Percentiles rank a stretch among this genome's conserved stretches.
Conservation (phyloP, 768 basidiomycete species). For the Dentipellis sp. region DNA sequence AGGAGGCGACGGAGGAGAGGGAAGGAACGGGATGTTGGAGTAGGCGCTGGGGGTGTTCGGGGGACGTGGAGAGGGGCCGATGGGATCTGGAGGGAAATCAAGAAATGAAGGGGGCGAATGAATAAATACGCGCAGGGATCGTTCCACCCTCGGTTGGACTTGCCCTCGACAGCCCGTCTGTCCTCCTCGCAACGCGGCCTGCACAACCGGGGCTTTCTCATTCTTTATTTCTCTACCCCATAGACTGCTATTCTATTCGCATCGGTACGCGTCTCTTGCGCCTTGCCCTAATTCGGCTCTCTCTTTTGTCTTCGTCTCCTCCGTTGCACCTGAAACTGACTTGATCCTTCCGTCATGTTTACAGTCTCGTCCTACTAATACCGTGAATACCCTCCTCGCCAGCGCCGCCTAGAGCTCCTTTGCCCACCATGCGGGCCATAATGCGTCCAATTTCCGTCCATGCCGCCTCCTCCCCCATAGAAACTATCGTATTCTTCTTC, state of each 20-base stretch:
- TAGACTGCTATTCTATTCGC: background rate
- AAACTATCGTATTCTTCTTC: slow-evolving; percentile 86
- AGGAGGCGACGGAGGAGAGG: background rate
- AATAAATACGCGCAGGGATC: background rate
- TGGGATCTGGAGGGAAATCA: background rate
- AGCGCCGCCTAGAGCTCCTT: background rate
- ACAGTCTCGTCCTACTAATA: slow-evolving; percentile 3
- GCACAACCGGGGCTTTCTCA: background rate
- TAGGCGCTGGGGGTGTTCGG: background rate
- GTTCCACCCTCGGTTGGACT: background rate
- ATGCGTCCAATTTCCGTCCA: slow-evolving; percentile 62
- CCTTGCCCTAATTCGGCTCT: background rate
- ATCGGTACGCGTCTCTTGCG: background rate
- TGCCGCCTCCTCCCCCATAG: slow-evolving; percentile 71
- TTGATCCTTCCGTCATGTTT: background rate
- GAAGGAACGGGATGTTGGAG: background rate
- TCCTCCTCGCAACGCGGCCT: background rate
- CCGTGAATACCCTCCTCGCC: background rate
- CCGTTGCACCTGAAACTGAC: background rate
- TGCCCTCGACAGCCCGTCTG: background rate
- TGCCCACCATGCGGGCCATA: slow-evolving; percentile 42
- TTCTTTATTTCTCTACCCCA: background rate
- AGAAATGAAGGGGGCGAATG: background rate
- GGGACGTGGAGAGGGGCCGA: background rate
- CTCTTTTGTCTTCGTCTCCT: background rate